phyloP scores from a whole-genome alignment of 495 filamentous ascomycete species.

The Annulohypoxylon maeteangense region DNA sequence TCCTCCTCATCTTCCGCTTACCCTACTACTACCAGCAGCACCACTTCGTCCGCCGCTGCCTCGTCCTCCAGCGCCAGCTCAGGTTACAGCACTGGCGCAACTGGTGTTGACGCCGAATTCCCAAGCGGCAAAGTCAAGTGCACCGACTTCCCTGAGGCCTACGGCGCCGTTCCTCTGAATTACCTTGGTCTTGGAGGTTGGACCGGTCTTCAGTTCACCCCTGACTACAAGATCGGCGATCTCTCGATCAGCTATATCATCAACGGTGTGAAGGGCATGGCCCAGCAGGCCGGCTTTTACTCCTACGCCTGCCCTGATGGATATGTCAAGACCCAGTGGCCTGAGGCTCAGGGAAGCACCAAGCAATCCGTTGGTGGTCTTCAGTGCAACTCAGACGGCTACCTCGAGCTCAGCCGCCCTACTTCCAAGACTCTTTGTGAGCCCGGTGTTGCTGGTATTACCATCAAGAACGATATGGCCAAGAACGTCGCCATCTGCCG shows the following conservation, averaged over 20 bases:
- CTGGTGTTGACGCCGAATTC: constrained; percentile 74
- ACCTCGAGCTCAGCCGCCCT: constrained; percentile 80
- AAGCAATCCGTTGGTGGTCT: constrained; percentile 92
- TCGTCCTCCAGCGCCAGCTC: constrained; percentile 31
- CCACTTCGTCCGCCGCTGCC: constrained; percentile 38
- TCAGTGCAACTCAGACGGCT: constrained; percentile 77
- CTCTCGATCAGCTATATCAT: constrained; percentile 62
- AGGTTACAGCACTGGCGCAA: constrained; percentile 49
- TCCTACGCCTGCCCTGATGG: constrained; percentile 93
- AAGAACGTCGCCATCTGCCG: constrained; percentile 81
- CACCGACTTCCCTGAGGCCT: constrained; percentile 78
- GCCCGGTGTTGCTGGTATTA: constrained; percentile 73
- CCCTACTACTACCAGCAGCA: constrained; percentile 19
- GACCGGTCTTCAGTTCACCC: constrained; percentile 78
- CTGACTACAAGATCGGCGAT: constrained; percentile 50
- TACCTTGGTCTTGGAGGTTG: constrained; percentile 79
- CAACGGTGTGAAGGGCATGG: constrained; percentile 69
- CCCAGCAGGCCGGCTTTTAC: constrained; percentile 77
- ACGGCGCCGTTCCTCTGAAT: constrained; percentile 77
- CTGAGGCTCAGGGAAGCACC: constrained; percentile 77
- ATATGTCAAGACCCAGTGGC: constrained; percentile 96
- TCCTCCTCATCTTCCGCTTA: constrained; percentile 32
- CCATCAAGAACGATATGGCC: constrained; percentile 76
- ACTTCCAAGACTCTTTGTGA: constrained; percentile 79
- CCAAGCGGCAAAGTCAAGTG: constrained; percentile 80